Evolutionary conservation across 2,329 filamentous ascomycete genomes (phyloP), one percentile per base, ranked within the genome.

Genomic region (Sclerotinia nivalis): DNA sequence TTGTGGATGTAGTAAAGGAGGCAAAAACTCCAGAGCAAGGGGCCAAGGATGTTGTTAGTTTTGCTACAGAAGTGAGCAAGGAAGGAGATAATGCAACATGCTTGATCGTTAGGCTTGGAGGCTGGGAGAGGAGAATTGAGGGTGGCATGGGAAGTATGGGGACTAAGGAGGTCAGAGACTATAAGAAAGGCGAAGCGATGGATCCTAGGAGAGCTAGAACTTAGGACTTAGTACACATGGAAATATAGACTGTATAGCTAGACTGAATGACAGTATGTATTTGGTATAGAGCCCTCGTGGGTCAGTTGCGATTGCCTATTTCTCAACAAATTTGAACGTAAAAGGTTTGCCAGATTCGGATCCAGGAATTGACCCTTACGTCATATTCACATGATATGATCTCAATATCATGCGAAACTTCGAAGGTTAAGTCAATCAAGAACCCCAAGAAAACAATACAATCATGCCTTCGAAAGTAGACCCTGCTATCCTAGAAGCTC

Each of bases 1-100:
- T 98, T 72, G 94, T 97, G 43, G 96, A 99, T 78, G 89, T 98
- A 45, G 86, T 98, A 76, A 98, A 98, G 80, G 96, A 99, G 81
- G 92, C 93, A 7, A 89, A 86, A 77, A 98, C 95, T 0, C 96
- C 96, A 0, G 95, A 97, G 75, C 88, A 97, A 78, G 96, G 89
- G 4, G 89, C 93, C 1, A 86, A 85, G 70, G 88, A 90, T 72
- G 87, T 99, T 10, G 93, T 97, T 40, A 88, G 88, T 69, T 97
- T 96, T 80, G 93, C 95, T 0, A 96, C 92, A 0, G 96, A 98
- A 81, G 91, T 97, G 5, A 76, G 71, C 8, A 74, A 74, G 22
- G 80, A 80, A 70, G 89, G 89, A 13, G 89, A 91, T 77, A 91
- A 91, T 76, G 88, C 89, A 8, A 91, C 89, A 0, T 91, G 88